Conservation (phyloP, 768 basidiomycete species). For the Strobilomyces echinocephalus region DNA sequence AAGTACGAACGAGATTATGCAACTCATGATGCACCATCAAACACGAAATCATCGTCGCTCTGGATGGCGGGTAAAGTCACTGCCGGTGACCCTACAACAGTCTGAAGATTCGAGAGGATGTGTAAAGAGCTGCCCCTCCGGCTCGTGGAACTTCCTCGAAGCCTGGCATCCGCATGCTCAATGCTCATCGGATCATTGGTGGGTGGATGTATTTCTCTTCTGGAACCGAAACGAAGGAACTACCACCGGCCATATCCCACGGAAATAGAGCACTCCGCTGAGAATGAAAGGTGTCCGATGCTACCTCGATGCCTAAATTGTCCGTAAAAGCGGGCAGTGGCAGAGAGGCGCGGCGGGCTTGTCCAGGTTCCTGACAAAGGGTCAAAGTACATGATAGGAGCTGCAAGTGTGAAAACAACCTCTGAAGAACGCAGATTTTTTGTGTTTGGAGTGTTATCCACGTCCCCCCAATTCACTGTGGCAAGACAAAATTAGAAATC, state of each 20-base stretch:
- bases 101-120: slow-evolving; percentile 41
- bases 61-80: slow-evolving; percentile 37
- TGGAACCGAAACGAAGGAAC: slow-evolving; percentile 46
- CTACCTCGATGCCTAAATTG: slow-evolving; percentile 45
- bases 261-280: slow-evolving; percentile 73
- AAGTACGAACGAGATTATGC: background rate
- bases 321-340: slow-evolving; percentile 48
- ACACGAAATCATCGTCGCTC: slow-evolving; percentile 58
- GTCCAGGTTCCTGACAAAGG: slow-evolving; percentile 68
- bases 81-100: slow-evolving; percentile 47
- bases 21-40: slow-evolving; percentile 47
- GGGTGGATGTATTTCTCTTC: slow-evolving; percentile 26
- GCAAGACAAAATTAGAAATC: slow-evolving; percentile 3
- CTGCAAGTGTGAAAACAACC: slow-evolving; percentile 35
- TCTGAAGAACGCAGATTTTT: slow-evolving; percentile 52
- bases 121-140: slow-evolving; percentile 55
- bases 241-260: slow-evolving; percentile 77
- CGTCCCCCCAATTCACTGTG: slow-evolving; percentile 22
- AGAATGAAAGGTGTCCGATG: slow-evolving; percentile 41
- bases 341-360: slow-evolving; percentile 70
- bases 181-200: slow-evolving; percentile 46
- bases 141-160: slow-evolving; percentile 54
- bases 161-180: slow-evolving; percentile 47
- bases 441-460: slow-evolving; percentile 14
- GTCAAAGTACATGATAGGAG: slow-evolving; percentile 11